Percentiles rank a stretch among this genome's conserved stretches.
Conservation (phyloP, 2,329 filamentous ascomycete species). For the Epichloe gansuensis region DNA sequence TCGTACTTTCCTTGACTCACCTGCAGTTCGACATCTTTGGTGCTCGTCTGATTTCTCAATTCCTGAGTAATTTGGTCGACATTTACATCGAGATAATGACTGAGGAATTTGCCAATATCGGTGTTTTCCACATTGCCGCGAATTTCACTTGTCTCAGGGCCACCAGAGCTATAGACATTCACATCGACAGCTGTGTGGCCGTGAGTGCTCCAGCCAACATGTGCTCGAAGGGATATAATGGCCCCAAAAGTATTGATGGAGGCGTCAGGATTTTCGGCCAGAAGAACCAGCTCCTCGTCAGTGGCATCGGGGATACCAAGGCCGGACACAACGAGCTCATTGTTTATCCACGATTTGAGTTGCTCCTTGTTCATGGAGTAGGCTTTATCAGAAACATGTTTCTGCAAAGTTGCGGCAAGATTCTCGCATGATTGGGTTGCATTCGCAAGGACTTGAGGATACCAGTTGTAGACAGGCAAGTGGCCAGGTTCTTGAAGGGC, state of each 20-base stretch:
- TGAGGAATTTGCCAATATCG: constrained; percentile 73
- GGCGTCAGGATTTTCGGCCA: constrained; percentile 45
- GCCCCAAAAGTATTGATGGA: constrained; percentile 55
- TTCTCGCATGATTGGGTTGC: constrained; percentile 69
- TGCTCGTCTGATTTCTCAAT: constrained; percentile 43
- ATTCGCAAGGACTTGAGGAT: constrained; percentile 61
- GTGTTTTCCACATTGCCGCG: constrained; percentile 91
- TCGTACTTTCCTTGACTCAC: not conserved
- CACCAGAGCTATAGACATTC: constrained; percentile 79
- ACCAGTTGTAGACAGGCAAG: constrained; percentile 57
- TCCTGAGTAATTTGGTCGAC: constrained; percentile 66
- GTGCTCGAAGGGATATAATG: constrained; percentile 76
- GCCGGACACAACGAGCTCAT: constrained; percentile 51
- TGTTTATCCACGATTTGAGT: constrained; percentile 52
- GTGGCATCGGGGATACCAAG: constrained; percentile 67
- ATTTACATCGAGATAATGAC: constrained; percentile 67
- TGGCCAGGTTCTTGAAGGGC: constrained; percentile 52
- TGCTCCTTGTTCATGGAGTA: constrained; percentile 21
- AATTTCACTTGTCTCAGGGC: constrained; percentile 49
- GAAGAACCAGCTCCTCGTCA: constrained; percentile 53
- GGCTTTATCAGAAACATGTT: constrained; percentile 37
- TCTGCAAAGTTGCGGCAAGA: constrained; percentile 48
- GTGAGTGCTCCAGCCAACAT: constrained; percentile 88
- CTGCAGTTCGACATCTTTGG: constrained; percentile 4
- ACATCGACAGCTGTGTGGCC: constrained; percentile 91